Percentiles rank a stretch among this genome's conserved stretches.
These are phyloP conservation scores for Eucalyptus fibrosa DNA, from an alignment of 345 rosid genomes.

Conservation along the genomic window DNA sequence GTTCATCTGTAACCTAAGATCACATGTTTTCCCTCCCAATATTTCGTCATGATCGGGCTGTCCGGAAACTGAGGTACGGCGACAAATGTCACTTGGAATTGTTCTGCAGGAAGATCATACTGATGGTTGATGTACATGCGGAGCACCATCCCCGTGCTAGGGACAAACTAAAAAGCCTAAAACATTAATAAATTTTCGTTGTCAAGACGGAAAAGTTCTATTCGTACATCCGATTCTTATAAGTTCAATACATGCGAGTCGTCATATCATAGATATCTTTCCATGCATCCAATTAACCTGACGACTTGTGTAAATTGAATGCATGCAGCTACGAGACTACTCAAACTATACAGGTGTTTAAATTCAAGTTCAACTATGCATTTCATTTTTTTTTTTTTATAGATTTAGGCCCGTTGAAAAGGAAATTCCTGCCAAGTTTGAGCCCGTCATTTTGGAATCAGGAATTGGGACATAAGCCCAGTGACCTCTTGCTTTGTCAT, in stretches of 20 bases:
- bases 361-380: neutral
- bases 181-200: neutral
- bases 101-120: neutral
- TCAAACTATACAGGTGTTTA: neutral
- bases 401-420: constrained; percentile 44
- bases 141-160: neutral
- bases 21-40: neutral
- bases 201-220: neutral
- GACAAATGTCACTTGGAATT: neutral
- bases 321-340: neutral
- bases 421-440: constrained; percentile 64
- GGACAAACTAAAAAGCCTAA: neutral
- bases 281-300: neutral
- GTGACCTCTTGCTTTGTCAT: constrained; percentile 6
- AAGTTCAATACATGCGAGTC: neutral
- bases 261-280: neutral
- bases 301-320: neutral
- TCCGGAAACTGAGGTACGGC: neutral
- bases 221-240: neutral
- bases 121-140: neutral
- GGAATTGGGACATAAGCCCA: constrained; percentile 45
- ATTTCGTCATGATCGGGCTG: neutral
- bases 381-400: neutral
- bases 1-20: neutral
- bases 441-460: constrained; percentile 47